These are phyloP conservation scores for Pyrrhoderma lamaoense DNA, from an alignment of 1,284 basidiomycete species.

Conservation along the genomic window DNA sequence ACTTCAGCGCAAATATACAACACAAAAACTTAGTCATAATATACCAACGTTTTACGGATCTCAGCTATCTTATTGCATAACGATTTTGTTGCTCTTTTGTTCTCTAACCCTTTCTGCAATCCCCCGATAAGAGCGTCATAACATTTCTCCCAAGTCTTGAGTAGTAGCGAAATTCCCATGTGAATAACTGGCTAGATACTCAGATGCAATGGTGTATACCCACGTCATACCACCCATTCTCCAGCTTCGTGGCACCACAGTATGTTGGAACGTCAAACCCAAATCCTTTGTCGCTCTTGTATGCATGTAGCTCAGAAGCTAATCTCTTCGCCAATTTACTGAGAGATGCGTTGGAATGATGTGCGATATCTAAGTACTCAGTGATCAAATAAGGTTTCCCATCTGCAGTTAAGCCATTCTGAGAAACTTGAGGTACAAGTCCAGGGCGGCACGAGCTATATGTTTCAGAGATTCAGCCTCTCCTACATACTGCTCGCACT, in stretches of 20 bases:
- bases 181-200: too few species aligned
- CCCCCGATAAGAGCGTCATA: slow-evolving; percentile 65
- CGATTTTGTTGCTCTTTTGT: slow-evolving; percentile 37
- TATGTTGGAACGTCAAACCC: slow-evolving; percentile 76
- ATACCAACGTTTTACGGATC: slow-evolving; percentile 49
- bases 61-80: slow-evolving; percentile 50
- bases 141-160: slow-evolving; percentile 61
- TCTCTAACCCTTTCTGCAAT: slow-evolving; percentile 48
- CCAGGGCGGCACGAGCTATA: slow-evolving; percentile 60
- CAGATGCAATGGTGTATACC: neutral
- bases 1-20: neutral
- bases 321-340: slow-evolving; percentile 53
- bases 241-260: slow-evolving; percentile 71
- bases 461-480: slow-evolving; percentile 68
- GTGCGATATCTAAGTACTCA: slow-evolving; percentile 58
- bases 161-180: neutral
- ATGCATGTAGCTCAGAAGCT: slow-evolving; percentile 55
- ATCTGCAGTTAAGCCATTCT: slow-evolving; percentile 33
- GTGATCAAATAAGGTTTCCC: slow-evolving; percentile 63
- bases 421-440: slow-evolving; percentile 57
- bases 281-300: slow-evolving; percentile 50
- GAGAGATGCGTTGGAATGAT: slow-evolving; percentile 42
- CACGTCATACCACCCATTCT: slow-evolving; percentile 59
- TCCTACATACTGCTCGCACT: slow-evolving; percentile 60
- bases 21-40: neutral